These are phyloP conservation scores for Starmerella sp. DNA, from an alignment of 805 yeast genomes.

Conservation along the genomic window DNA sequence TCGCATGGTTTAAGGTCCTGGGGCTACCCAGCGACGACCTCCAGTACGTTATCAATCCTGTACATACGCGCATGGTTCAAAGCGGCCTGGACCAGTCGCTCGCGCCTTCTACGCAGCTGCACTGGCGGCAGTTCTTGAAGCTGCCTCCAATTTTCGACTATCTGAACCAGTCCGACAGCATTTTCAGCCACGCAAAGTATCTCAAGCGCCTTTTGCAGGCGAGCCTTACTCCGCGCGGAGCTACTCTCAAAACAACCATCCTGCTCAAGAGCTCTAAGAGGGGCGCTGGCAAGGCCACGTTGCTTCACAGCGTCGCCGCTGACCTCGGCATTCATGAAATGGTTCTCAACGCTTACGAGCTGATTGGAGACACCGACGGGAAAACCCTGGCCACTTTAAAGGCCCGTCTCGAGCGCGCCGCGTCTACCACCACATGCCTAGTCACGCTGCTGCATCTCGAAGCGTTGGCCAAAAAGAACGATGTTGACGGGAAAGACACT, in stretches of 20 bases:
- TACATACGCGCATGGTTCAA: slow-evolving; percentile 56
- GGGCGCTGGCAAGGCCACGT: slow-evolving; percentile 67
- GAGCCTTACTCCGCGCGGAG: slow-evolving; percentile 26
- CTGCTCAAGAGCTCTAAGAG: slow-evolving; percentile 57
- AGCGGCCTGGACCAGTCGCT: slow-evolving; percentile 40
- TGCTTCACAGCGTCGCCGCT: slow-evolving; percentile 44
- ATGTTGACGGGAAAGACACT: slow-evolving; percentile 42
- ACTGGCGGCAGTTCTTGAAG: slow-evolving; percentile 40
- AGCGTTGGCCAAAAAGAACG: slow-evolving; percentile 52
- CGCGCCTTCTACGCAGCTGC: slow-evolving; percentile 26
- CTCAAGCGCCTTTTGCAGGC: slow-evolving; percentile 48
- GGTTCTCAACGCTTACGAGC: slow-evolving; percentile 58
- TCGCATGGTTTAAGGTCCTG: slow-evolving; percentile 73
- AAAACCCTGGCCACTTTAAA: slow-evolving; percentile 67
- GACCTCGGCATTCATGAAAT: slow-evolving; percentile 56
- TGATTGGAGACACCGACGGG: slow-evolving; percentile 58
- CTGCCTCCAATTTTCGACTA: slow-evolving; percentile 31
- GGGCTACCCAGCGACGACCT: slow-evolving; percentile 12
- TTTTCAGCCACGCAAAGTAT: slow-evolving; percentile 40
- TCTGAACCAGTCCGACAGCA: slow-evolving; percentile 28
- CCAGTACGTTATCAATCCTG: slow-evolving; percentile 50
- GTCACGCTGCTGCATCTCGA: slow-evolving; percentile 66
- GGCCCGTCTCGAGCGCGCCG: slow-evolving; percentile 62
- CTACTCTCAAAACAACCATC: slow-evolving; percentile 47
- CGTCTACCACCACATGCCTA: slow-evolving; percentile 34